Conservation (phyloP, 495 filamentous ascomycete genomes). For the Darksidea phi region DNA sequence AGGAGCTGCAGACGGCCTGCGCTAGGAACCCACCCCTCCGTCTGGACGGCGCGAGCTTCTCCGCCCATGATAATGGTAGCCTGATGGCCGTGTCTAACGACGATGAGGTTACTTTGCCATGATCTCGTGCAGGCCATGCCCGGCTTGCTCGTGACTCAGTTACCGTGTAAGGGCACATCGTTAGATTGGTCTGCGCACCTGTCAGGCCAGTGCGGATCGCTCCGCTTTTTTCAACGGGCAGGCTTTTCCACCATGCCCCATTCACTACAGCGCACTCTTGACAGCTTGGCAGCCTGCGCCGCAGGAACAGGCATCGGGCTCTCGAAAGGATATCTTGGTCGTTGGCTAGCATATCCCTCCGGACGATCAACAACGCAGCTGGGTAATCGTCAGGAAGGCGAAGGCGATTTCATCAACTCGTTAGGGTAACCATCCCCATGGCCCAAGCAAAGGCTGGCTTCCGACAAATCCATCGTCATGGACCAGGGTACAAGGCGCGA, state of each 20-base stretch:
- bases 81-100: conserved; percentile 24
- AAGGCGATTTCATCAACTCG: conserved; percentile 12
- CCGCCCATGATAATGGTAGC: conserved; percentile 26
- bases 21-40: conserved; percentile 17
- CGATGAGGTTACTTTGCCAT: conserved; percentile 7
- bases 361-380: conserved; percentile 25
- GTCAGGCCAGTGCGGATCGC: conserved; percentile 32
- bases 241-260: conserved; percentile 26
- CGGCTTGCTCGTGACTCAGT: conserved; percentile 10
- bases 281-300: conserved; percentile 30
- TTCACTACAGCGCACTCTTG: conserved; percentile 20
- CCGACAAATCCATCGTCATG: conserved; percentile 19
- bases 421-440: conserved; percentile 15
- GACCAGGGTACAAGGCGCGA: conserved; percentile 13
- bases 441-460: conserved; percentile 26
- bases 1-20: conserved; percentile 26
- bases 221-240: conserved; percentile 36
- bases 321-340: conserved; percentile 17
- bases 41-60: conserved; percentile 23
- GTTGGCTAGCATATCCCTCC: conserved; percentile 27
- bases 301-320: conserved; percentile 33
- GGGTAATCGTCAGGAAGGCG: conserved; percentile 1
- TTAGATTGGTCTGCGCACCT: conserved; percentile 18
- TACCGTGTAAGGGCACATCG: conserved; percentile 11
- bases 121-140: neutral